Evolutionary conservation across 257 asterid species (phyloP), one percentile per base, ranked within the genome.

Genomic region (Solanum chiquidenum): DNA sequence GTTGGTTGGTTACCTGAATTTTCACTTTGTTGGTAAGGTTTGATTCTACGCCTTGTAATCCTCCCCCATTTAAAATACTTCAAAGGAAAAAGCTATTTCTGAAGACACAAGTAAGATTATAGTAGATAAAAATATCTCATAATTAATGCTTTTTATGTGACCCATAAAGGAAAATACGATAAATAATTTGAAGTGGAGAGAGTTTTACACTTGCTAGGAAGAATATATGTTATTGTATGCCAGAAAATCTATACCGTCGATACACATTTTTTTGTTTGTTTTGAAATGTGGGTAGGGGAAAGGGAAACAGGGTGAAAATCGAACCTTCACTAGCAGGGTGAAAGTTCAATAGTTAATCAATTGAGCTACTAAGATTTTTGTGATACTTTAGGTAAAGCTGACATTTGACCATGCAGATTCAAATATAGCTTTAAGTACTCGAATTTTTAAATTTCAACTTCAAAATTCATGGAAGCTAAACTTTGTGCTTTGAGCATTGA

Each of bases 251-350:
- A 0, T 52, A 52, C n/a, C 18, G 62, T 52, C 9, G 23, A 52
- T 16, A 2, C 23, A 52, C 60, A 52, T 16, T 52, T 52, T 49
- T 52, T 0, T 16, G 60, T 52, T 52, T 18, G 21, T 52, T 52
- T 52, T 46, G 62, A 52, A 52, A 16, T 52, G n/a, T 52, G n/a
- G 62, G n/a, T 0, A 6, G n/a, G 62, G 62, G 4, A 18, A 6
- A n/a, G 4, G 62, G 4, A 52, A 52, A 52, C 9, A 12, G 12
- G 0, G 20, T 66, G 18, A 14, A 23, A 49, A 27, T 66, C 10
- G 0, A 66, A 25, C 0, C 14, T 0, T 49, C 18, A 5, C 2
- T 14, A 64, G 0, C 18, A n/a, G 1, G 8, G 2, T n/a, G 72
- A 64, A 25, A 64, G 16, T 64, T 64, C 7, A 64, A 0, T 25